These are phyloP conservation scores for Spergularia bocconei DNA, from an alignment of 148 eudicot genomes.

Conservation along the genomic window DNA sequence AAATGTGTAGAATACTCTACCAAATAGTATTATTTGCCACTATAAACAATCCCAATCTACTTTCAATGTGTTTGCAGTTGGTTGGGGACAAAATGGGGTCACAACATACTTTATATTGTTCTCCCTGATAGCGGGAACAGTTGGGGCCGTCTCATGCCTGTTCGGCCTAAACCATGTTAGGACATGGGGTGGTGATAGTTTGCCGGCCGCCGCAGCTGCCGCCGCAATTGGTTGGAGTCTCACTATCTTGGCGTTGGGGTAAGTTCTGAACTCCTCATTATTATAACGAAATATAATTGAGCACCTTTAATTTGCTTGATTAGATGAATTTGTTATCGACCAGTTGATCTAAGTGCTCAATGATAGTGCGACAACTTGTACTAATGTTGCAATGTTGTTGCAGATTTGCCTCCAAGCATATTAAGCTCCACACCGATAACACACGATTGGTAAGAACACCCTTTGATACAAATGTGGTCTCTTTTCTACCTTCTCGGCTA, in stretches of 20 bases:
- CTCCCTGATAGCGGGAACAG: slow-evolving; percentile 36
- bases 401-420: slow-evolving; percentile 46
- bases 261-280: neutral
- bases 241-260: slow-evolving; percentile 39
- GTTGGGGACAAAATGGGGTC: slow-evolving; percentile 26
- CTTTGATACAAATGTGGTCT: too few relatives aligned
- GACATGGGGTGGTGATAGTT: slow-evolving; percentile 34
- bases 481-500: too few relatives aligned
- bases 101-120: slow-evolving; percentile 27
- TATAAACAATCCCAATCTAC: too few relatives aligned
- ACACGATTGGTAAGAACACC: slow-evolving; percentile 27
- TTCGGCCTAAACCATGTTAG: slow-evolving; percentile 35
- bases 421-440: slow-evolving; percentile 39
- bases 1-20: too few relatives aligned
- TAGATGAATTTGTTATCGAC: neutral
- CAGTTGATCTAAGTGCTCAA: too few relatives aligned
- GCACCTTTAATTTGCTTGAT: too few relatives aligned
- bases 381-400: slow-evolving; percentile 6
- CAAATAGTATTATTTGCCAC: too few relatives aligned
- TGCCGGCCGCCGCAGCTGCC: slow-evolving; percentile 34
- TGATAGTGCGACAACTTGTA: neutral
- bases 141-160: slow-evolving; percentile 36
- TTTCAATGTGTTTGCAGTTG: slow-evolving; percentile 11
- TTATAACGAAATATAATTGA: too few relatives aligned
- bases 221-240: slow-evolving; percentile 42